Base-by-base conservation (phyloP, 768 basidiomycete genomes). In the Rhodotorula paludigena region DNA sequence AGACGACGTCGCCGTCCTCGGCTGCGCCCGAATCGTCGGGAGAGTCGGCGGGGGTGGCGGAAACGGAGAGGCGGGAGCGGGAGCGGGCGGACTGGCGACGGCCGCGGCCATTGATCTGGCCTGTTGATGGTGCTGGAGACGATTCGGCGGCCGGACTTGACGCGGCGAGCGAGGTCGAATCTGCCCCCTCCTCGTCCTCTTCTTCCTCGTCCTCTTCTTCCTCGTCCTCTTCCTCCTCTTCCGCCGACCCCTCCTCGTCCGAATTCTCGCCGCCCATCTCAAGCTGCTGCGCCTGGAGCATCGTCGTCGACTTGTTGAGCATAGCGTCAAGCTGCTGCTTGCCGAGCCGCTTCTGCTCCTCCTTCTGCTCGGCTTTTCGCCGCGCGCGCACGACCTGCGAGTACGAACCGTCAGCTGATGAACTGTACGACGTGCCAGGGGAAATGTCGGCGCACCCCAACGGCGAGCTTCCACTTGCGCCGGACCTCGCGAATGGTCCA, bases 261-360 rank as follows among this genome's bases (percentile, higher is more conserved):
- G 69, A 77, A 7, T 61, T 65, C 14, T 81, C 82, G 57, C 82
- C 81, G 2, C 80, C 80, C 52, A 92, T 78, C 73, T 89, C 88
- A 1, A 83, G 82, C 53, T 88, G 86, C 74, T 94, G 93, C 3
- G 89, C 88, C 74, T 89, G 87, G 66, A 96, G 80, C 63, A 94
- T 85, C 55, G 88, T 86, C 0, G 89, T 89, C 42, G 90, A 93
- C 74, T 93, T 88, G 78, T 91, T 85, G 53, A 97, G 81, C 69
- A 97, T 90, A 8, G 88, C 89, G 77, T 93, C 89, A 30, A 97
- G 82, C 78, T 96, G 92, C 69, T 87, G 85, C 67, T 87, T 87
- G 0, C 92, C 90, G 10, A 86, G 82, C 39, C 85, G 82, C 69
- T 85, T 82, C 77, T 92, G 89, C 78, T 96, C 92, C 25, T 82